phyloP scores from a whole-genome alignment of 208 protist species.

The Leishmania aethiopica region DNA sequence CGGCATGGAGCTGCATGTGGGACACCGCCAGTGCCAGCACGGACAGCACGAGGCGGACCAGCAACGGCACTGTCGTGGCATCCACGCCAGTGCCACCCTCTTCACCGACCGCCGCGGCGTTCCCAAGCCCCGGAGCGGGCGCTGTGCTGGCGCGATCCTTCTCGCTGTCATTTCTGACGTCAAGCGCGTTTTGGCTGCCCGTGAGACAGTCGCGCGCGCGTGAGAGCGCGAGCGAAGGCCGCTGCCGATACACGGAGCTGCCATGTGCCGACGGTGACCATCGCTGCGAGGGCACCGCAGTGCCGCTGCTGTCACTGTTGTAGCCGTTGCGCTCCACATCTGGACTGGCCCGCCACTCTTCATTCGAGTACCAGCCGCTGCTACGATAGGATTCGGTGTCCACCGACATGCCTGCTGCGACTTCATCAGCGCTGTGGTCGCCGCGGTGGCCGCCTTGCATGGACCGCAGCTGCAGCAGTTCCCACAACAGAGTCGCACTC shows the following conservation, averaged over 20 bases:
- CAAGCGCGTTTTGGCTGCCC: neutral
- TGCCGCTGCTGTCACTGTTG: conserved; percentile 1
- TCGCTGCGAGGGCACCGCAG: neutral
- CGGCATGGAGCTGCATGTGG: conserved; percentile 10
- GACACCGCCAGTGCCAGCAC: conserved; percentile 17
- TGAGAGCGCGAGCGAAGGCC: neutral
- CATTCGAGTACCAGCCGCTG: neutral
- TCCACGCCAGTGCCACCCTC: neutral
- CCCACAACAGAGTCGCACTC: conserved; percentile 23
- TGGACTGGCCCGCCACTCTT: neutral
- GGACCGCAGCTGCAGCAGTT: conserved; percentile 26
- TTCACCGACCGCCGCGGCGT: neutral
- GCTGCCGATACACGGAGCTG: neutral
- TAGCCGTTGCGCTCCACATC: neutral
- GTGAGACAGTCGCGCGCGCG: neutral
- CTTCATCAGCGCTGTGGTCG: neutral
- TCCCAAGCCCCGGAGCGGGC: neutral
- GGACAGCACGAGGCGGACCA: conserved; percentile 16
- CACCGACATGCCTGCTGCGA: neutral
- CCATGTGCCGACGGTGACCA: neutral
- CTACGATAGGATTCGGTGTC: neutral
- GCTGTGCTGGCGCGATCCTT: neutral
- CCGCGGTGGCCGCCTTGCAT: neutral
- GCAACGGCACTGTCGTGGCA: conserved; percentile 13
- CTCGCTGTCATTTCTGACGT: neutral